Base-by-base conservation (phyloP, 208 protist genomes). In the Angomonas deanei region DNA sequence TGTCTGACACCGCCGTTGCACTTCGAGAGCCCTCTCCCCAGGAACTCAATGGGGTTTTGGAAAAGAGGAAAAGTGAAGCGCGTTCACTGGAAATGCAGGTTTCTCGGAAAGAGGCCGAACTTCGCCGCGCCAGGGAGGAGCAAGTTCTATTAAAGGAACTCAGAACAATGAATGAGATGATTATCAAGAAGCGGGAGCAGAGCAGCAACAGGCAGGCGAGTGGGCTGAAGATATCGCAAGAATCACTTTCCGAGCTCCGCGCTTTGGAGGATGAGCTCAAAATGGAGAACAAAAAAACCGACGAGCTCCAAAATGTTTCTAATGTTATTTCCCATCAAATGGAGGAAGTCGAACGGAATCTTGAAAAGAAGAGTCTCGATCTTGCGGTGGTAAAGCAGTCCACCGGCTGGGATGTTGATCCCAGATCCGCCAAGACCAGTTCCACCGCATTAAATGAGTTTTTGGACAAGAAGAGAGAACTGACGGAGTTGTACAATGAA, bases 121-220 rank as follows among this genome's bases (percentile, higher is more conserved):
- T 94, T 17, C 80, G 79, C 30, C 84, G 82, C 49, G 82, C 81
- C 17, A 76, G 73, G 66, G 88, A 94, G 62, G 88, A 94, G 69
- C 82, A 88, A 68, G 59, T 66, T 26, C 70, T 94, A 48, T 68
- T 88, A 17, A 82, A 80, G 50, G 82, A 94, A 62, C 78, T 94
- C 48, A 74, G 73, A 17, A 78, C 77, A 0, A 70, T 92, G 64
- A 92, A 94, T 65, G 76, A 89, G 64, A 80, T 94, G 59, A 85
- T 85, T 8, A 61, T 92, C 34, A 66, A 67, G n/a, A 91, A 93
- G 64, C 71, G 76, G 52, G 56, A 74, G 63, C 50, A 72, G 31
- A 23, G 61, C 11, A 49, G 47, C 3, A 34, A 52, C 38, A 61
- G 56, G 32, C 60, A 77, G 34, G 50, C 3, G 8, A 64, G 60